These are phyloP conservation scores for Aspergillus spinulosporus DNA, from an alignment of 2,329 filamentous ascomycete genomes.

Conservation along the genomic window DNA sequence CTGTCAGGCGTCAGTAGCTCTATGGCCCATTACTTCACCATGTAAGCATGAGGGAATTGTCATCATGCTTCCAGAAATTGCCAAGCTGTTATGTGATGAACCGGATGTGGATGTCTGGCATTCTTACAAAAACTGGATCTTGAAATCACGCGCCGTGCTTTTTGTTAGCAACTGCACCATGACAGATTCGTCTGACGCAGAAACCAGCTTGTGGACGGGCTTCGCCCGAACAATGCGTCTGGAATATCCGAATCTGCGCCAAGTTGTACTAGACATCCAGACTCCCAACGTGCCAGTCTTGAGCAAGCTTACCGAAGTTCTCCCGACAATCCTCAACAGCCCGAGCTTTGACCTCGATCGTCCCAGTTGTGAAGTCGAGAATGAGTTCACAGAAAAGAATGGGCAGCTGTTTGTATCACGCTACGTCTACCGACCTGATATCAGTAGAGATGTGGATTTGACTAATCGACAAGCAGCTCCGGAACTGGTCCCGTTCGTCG, in stretches of 20 bases:
- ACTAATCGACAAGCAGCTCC: background rate
- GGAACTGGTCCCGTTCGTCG: constrained; percentile 7
- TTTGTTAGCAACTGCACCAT: constrained; percentile 11
- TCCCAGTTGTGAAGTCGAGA: constrained; percentile 5
- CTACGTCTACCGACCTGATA: constrained; percentile 1
- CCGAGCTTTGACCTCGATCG: constrained; percentile 5
- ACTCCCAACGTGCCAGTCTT: constrained; percentile 1
- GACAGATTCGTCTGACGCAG: constrained; percentile 3
- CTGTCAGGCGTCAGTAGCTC: background rate
- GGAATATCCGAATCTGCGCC: constrained; percentile 7
- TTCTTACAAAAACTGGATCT: constrained; percentile 9
- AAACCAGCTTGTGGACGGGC: constrained; percentile 8
- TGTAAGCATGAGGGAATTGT: constrained; percentile 2
- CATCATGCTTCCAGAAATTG: constrained; percentile 13
- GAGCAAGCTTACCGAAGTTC: constrained; percentile 4
- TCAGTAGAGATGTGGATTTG: constrained; percentile 4
- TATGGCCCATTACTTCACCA: background rate
- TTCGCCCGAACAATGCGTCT: constrained; percentile 5
- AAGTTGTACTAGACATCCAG: constrained; percentile 7
- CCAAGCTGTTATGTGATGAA: constrained; percentile 1
- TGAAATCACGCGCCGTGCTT: constrained; percentile 1
- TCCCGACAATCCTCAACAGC: constrained; percentile 1
- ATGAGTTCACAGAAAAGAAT: constrained; percentile 7
- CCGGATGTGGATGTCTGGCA: background rate
- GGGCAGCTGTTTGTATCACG: constrained; percentile 11